Evolutionary conservation across 257 asterid species (phyloP), one percentile per base, ranked within the genome.

Genomic region (Craterostigma plantagineum): DNA sequence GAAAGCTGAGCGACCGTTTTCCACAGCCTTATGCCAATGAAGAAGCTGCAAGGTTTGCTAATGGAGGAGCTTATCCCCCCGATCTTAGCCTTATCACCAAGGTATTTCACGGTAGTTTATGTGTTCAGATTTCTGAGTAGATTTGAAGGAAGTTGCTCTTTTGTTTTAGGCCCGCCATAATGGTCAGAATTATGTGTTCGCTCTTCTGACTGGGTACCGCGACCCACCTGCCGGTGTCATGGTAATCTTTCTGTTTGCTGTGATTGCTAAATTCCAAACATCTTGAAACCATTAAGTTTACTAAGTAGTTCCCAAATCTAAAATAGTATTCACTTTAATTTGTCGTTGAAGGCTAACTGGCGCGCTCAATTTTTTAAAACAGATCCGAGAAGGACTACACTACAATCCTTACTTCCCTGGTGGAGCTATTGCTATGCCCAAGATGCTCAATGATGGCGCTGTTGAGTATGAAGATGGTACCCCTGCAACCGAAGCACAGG

Each of bases 51-150:
- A 71, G 92, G 44, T 79, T 70, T 61, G 92, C 92, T 14, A 79
- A 79, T 60, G 91, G 93, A 61, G 93, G 93, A 43, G 90, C 91
- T 43, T 79, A 76, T 48, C 91, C 93, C 51, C 93, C 91, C 30
- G 93, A 79, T 66, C 58, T 79, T 48, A 79, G 91, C 66, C 81
- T 79, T 52, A 70, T 79, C 61, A 79, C 93, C 39, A 79, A 79
- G 75, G 91, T 64, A 56, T 45, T 33, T 44, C 12, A 30, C 35
- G 2, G 38, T 16, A 17, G 50, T 52, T 50, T 51, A 8, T 40
- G 14, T 9, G 14, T 9, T 10, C 40, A 36, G 40, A 9, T 18
- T 8, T 10, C n/a, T n/a, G n/a, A 8, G 16, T 15, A 8, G 13
- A 4, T 1, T n/a, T n/a, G 11, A 3, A 1, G 30, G 6, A 43